Base-by-base conservation (phyloP, 1,139 yeast genomes). In the Hanseniaspora uvarum region DNA sequence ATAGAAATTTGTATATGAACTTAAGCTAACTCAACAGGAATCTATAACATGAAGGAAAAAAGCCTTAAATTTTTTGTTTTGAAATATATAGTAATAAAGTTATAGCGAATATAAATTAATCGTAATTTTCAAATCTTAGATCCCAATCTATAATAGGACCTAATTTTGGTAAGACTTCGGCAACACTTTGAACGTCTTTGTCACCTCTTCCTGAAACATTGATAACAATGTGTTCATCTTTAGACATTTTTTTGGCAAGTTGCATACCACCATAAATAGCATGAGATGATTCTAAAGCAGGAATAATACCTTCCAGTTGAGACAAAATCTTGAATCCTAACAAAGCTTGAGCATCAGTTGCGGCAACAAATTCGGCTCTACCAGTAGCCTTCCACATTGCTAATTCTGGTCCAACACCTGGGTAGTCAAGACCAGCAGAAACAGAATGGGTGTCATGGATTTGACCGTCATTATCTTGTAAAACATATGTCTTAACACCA, bases 331-430 rank as follows among this genome's bases (percentile, higher is more conserved):
- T 83, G 78, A 94, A 92, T 28, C 98, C 98, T 59, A 79, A 77
- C 59, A 92, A 75, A 26, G 98, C 98, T 68, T 92, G 81, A 19
- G 95, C 89, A 70, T 92, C 96, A 59, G 92, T 86, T 52, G 95
- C 96, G 52, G 96, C 95, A 55, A 82, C 70, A 65, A 92, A 92
- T 55, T 83, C 76, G 7, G 95, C 98, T 65, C 99, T 81, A 24
- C 96, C 96, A 58, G 83, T 81, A 56, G 83, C 81, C 70, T 92
- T 92, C 98, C 98, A 92, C 68, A 77, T 80, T 2, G 98, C 94
- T 63, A 92, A 77, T 72, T 92, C 98, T 28, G 99, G 99, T 46
- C 99, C 99, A 53, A 92, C 99, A 69, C 96, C 99, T 36, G 99
- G 99, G 68, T 92, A 92, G 70, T 92, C 99, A 63, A 92, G 77